Evolutionary conservation across 1,139 yeast genomes (phyloP), one percentile per base, ranked within the genome.

Genomic region (Yamadazyma taylorii): DNA sequence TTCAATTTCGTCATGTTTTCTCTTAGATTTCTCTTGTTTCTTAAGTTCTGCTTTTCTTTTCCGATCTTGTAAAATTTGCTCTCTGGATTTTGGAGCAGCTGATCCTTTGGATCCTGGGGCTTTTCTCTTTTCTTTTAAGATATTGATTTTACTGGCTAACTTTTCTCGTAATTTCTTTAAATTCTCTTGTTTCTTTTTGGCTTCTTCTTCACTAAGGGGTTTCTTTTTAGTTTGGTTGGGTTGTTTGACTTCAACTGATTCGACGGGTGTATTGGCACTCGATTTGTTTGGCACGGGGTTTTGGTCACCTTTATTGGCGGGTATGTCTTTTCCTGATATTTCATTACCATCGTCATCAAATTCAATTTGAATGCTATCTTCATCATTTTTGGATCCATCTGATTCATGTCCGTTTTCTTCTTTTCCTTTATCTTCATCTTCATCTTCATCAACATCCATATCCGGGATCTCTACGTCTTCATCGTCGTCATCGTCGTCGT

Each of bases 281-380:
- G 52, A 47, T 40, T 45, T 45, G 38, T 50, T 33, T 41, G 35
- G 37, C 46, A 38, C 5, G 50, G 32, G 16, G 28, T 25, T 13
- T 24, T 24, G 5, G 16, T 4, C n/a, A 14, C 15, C 16, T 25
- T 16, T 19, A 8, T 8, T 8, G 5, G 21, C 16, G 28, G n/a
- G 28, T 8, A 17, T 27, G 16, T 49, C 61, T n/a, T 19, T 16
- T 28, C 33, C 27, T 7, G 15, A 24, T 8, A 77, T 60, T 50
- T 76, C 85, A 52, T 84, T 82, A 13, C 92, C 94, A 32, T 83
- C 83, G 52, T 87, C 95, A 56, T 86, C 94, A 55, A 84, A 86
- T 21, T 80, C 71, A 39, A 83, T 60, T 39, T 69, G 70, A 27
- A 45, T 43, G 12, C 72, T 56, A 19, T 70, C 71, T 9, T 66